A percentile compares a stretch with the other conserved stretches of the same genome.
Evolutionary conservation across 83 land plant genomes (phyloP).

Genomic region (Picea engelmannii): DNA sequence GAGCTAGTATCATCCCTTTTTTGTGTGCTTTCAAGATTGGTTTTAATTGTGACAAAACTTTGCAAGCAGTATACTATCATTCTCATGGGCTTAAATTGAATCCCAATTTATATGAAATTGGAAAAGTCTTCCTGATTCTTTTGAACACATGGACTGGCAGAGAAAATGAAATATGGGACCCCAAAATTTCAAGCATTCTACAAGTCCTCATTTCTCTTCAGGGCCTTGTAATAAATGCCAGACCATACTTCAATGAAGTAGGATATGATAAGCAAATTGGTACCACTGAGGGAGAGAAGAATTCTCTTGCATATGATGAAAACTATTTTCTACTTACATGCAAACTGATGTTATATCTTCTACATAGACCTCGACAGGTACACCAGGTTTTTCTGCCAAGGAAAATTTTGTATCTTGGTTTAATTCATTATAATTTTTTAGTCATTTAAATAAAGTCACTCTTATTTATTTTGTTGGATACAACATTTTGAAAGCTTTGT

Average conservation of each 20-base stretch:
- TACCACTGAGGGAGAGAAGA: conserved; percentile 97
- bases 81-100: conserved; percentile 94
- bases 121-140: conserved; percentile 96
- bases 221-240: conserved; percentile 91
- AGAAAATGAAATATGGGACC: conserved; percentile 97
- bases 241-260: conserved; percentile 99
- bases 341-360: conserved; percentile 87
- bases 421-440: background rate
- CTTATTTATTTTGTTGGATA: background rate
- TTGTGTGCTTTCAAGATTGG: too few species aligned
- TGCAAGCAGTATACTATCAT: conserved; percentile 85
- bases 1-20: too few species aligned
- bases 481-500: conserved; percentile 91
- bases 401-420: background rate
- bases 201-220: conserved; percentile 97
- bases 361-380: conserved; percentile 92
- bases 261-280: conserved; percentile 97
- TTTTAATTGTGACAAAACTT: background rate
- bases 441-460: background rate
- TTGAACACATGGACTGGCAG: conserved; percentile 97
- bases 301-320: conserved; percentile 92
- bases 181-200: conserved; percentile 87
- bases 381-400: background rate
- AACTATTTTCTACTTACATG: conserved; percentile 86
- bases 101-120: conserved; percentile 94